phyloP scores from a whole-genome alignment of 768 basidiomycete genomes.

The Tricholoma terreum region DNA sequence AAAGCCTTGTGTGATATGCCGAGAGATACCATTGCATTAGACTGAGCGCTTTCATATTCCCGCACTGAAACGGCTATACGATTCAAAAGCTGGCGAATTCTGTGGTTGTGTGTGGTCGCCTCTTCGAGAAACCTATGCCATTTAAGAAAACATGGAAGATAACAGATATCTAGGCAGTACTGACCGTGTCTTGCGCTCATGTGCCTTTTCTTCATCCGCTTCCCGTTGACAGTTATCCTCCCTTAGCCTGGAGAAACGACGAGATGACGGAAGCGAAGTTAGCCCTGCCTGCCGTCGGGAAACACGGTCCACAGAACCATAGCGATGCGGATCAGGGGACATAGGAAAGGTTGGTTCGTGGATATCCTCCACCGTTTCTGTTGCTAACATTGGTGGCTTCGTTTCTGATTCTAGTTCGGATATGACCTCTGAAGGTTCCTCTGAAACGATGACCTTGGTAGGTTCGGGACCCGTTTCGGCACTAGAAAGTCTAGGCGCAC shows the following conservation, averaged over 20 bases:
- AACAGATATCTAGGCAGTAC: conserved; percentile 17
- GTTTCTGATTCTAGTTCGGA: conserved; percentile 4
- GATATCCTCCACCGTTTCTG: neutral
- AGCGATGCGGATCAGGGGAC: conserved; percentile 26
- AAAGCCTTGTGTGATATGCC: conserved; percentile 47
- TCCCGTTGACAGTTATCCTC: conserved; percentile 35
- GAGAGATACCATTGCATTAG: conserved; percentile 45
- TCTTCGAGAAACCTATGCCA: conserved; percentile 56
- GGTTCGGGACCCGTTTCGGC: neutral
- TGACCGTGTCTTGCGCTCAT: conserved; percentile 56
- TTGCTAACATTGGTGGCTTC: conserved; percentile 8
- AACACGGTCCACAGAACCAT: conserved; percentile 34
- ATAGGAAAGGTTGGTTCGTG: neutral
- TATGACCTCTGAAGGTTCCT: conserved; percentile 5
- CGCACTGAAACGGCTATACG: conserved; percentile 57
- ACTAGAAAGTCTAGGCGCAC: neutral
- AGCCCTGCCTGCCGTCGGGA: conserved; percentile 24
- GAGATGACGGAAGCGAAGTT: conserved; percentile 24
- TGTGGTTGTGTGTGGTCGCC: conserved; percentile 56
- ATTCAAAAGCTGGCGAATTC: conserved; percentile 66
- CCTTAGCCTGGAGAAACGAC: conserved; percentile 19
- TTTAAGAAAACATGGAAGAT: neutral
- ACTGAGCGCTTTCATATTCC: conserved; percentile 63
- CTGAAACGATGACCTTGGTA: conserved; percentile 7
- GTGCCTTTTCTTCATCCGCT: conserved; percentile 49